A percentile compares a stretch with the other conserved stretches of the same genome.
Evolutionary conservation across 176 grass and related monocot species (phyloP).

Genomic region (Phyllostachys edulis): DNA sequence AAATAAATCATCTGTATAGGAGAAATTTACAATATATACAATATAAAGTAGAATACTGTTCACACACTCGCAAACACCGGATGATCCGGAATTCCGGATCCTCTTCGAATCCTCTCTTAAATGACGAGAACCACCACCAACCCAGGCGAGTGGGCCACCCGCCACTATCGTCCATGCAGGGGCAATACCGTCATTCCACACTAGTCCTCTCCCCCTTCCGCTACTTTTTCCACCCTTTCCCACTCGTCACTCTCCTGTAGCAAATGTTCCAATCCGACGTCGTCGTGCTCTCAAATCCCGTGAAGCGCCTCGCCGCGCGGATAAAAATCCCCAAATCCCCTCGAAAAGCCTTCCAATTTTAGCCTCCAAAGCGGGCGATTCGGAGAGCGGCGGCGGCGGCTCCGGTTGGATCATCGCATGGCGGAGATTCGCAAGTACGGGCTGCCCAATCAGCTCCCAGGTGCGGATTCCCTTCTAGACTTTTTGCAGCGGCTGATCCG

Average conservation of each 20-base stretch:
- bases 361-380: conserved; percentile 8
- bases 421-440: conserved; percentile 48
- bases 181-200: conserved; percentile 11
- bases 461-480: conserved; percentile 6
- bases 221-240: background rate
- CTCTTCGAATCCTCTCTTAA: too few relatives aligned
- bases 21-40: too few relatives aligned
- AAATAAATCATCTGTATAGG: too few relatives aligned
- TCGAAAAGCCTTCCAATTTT: background rate
- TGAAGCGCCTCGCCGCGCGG: conserved; percentile 28
- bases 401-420: conserved; percentile 43
- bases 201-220: background rate
- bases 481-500: conserved; percentile 1
- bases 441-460: conserved; percentile 48
- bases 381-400: background rate
- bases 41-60: too few relatives aligned
- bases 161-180: conserved; percentile 8
- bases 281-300: conserved; percentile 31
- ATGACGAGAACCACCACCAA: background rate
- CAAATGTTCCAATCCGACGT: conserved; percentile 66
- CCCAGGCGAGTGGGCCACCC: background rate
- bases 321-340: conserved; percentile 46
- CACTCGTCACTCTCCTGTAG: conserved; percentile 23
- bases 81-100: too few relatives aligned
- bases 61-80: too few relatives aligned